Evolutionary conservation across 495 filamentous ascomycete species (phyloP).

Genomic region (Talaromyces thailandensis): DNA sequence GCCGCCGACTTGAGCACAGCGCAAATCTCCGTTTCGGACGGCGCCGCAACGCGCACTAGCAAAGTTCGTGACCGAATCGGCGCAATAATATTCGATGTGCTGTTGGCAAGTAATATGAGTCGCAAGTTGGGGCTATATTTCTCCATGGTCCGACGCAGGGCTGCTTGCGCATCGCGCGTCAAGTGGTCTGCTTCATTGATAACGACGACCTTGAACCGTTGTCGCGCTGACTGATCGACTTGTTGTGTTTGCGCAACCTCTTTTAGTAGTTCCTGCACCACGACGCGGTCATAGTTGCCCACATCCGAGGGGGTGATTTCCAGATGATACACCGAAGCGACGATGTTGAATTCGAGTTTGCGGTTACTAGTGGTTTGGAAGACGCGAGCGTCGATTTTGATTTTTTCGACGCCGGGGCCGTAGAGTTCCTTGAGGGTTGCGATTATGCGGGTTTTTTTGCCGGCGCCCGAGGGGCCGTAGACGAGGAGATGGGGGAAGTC

Average conservation of each 20-base stretch:
- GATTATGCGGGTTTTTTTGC: slow-evolving; percentile 95
- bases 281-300: slow-evolving; percentile 91
- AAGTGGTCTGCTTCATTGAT: slow-evolving; percentile 99
- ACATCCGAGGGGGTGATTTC: slow-evolving; percentile 98
- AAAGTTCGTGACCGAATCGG: slow-evolving; percentile 86
- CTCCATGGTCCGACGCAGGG: slow-evolving; percentile 93
- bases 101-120: slow-evolving; percentile 86
- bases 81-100: slow-evolving; percentile 94
- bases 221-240: slow-evolving; percentile 79
- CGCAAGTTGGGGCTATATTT: slow-evolving; percentile 95
- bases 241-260: slow-evolving; percentile 98
- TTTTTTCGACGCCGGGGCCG: slow-evolving; percentile 89
- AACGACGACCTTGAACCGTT: slow-evolving; percentile 95
- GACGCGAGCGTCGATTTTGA: slow-evolving; percentile 91
- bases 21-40: slow-evolving; percentile 76
- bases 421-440: slow-evolving; percentile 88
- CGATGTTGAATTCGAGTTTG: slow-evolving; percentile 98
- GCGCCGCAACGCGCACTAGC: slow-evolving; percentile 85
- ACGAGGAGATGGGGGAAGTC: slow-evolving; percentile 97
- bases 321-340: slow-evolving; percentile 89
- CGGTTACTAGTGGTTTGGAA: slow-evolving; percentile 94
- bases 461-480: slow-evolving; percentile 91
- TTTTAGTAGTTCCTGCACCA: slow-evolving; percentile 90
- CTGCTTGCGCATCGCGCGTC: slow-evolving; percentile 90
- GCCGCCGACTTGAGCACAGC: slow-evolving; percentile 65